Base-by-base conservation (phyloP, 805 yeast species). In the Saturnispora saitoi region DNA sequence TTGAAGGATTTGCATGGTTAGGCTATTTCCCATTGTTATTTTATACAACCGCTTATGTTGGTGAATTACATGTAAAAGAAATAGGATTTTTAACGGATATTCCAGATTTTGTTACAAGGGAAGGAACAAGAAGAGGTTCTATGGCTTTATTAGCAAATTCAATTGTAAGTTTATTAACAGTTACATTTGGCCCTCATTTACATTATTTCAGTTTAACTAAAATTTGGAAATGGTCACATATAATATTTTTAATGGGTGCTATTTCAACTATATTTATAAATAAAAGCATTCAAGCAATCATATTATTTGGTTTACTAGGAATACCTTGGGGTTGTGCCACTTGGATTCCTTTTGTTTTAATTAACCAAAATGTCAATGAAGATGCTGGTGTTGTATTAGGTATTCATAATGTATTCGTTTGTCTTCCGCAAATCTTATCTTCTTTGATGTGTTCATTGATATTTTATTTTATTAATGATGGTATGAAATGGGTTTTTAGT, bases 1-100 rank as follows among this genome's bases (percentile, higher is more conserved):
- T 79, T 1, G 82, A 80, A 58, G 75, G 80, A 50, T 76, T 76
- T 60, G 84, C 84, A 1, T 80, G 85, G 85, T 73, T 80, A 38
- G 83, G 83, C 1, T 80, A 81, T 65, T 80, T 80, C 63, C 82
- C 83, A 1, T 72, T 80, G 75, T 58, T 80, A 28, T 80, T 80
- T 52, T 80, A 80, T 56, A 78, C 83, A 3, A 76, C 85, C 2
- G 78, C 83, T 0, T 80, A 78, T 59, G 83, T 80, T 15, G 83
- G 83, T 0, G 83, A 77, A 50, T 62, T 80, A 14, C 78, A 76
- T 61, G 63, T 69, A 30, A 66, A 59, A 39, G 75, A 75, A 49
- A 50, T 56, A 12, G 68, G 77, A 4, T 59, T 59, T 22, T 63
- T 66, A 30, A 56, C 58, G 32, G 44, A 43, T 5, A 49, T 75